These are phyloP conservation scores for Aspergillus proliferans DNA, from an alignment of 2,329 filamentous ascomycete genomes.

Conservation along the genomic window DNA sequence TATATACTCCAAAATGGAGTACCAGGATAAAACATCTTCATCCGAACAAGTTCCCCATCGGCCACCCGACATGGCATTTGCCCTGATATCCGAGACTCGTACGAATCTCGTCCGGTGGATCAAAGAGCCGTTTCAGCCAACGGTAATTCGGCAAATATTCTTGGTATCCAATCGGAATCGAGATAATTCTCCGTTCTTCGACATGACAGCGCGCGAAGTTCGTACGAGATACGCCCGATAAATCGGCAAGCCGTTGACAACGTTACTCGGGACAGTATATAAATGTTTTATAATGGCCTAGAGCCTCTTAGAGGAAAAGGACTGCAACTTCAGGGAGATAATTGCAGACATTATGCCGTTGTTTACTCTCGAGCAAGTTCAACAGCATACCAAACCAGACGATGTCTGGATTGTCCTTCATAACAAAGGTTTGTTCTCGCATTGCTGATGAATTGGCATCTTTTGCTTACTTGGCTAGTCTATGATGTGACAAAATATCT, in stretches of 20 bases:
- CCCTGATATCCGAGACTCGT: too few species aligned
- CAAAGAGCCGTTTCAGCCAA: too few species aligned
- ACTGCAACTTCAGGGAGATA: neutral
- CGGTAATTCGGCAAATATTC: too few species aligned
- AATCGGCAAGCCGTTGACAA: neutral
- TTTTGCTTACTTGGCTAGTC: conserved; percentile 31
- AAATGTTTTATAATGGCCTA: neutral
- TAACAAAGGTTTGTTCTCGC: conserved; percentile 39
- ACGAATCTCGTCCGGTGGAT: too few species aligned
- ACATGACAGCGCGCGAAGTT: conserved; percentile 1
- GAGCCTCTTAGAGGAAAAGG: neutral
- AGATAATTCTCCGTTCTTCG: too few species aligned
- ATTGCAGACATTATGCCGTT: conserved; percentile 1
- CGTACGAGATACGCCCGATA: conserved; percentile 7
- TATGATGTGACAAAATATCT: conserved; percentile 55
- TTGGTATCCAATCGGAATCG: too few species aligned
- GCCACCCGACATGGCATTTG: neutral
- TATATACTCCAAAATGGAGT: neutral
- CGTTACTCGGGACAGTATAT: neutral
- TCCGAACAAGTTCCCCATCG: neutral
- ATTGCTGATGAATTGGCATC: neutral
- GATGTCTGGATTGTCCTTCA: conserved; percentile 53
- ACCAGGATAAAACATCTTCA: neutral
- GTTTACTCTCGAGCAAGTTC: conserved; percentile 30
- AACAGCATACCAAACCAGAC: conserved; percentile 41